phyloP scores from a whole-genome alignment of 345 rosid species.

The Gossypium thurberi region DNA sequence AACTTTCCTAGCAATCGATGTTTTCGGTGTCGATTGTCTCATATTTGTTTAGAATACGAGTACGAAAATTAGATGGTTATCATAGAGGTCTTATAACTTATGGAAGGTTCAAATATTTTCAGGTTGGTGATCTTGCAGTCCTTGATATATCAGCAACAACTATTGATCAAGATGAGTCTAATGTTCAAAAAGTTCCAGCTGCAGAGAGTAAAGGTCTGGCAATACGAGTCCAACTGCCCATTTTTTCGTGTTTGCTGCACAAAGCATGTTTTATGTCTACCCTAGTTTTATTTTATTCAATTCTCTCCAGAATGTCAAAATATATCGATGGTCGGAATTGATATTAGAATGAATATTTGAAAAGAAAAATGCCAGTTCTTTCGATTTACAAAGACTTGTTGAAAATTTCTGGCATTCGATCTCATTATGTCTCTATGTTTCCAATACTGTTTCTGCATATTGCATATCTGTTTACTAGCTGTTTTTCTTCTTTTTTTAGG shows the following conservation, averaged over 20 bases:
- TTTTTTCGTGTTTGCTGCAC: neutral
- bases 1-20: neutral
- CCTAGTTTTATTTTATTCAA: neutral
- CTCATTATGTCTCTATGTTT: neutral
- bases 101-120: slow-evolving; percentile 20
- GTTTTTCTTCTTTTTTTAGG: slow-evolving; percentile 35
- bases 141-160: slow-evolving; percentile 82
- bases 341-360: neutral
- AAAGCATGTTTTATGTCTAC: neutral
- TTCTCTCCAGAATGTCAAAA: neutral
- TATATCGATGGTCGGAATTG: neutral
- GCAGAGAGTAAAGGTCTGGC: slow-evolving; percentile 84
- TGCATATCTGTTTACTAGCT: neutral
- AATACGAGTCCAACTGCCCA: neutral
- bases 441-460: neutral
- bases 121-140: slow-evolving; percentile 84
- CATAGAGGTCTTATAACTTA: neutral
- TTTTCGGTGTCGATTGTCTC: neutral
- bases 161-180: slow-evolving; percentile 47
- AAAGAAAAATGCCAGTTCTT: neutral
- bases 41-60: neutral
- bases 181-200: slow-evolving; percentile 60
- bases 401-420: neutral
- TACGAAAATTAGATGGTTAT: neutral
- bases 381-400: neutral